Evolutionary conservation across 805 yeast genomes (phyloP), one percentile per base, ranked within the genome.

Genomic region (Saccharomycopsis amapae): DNA sequence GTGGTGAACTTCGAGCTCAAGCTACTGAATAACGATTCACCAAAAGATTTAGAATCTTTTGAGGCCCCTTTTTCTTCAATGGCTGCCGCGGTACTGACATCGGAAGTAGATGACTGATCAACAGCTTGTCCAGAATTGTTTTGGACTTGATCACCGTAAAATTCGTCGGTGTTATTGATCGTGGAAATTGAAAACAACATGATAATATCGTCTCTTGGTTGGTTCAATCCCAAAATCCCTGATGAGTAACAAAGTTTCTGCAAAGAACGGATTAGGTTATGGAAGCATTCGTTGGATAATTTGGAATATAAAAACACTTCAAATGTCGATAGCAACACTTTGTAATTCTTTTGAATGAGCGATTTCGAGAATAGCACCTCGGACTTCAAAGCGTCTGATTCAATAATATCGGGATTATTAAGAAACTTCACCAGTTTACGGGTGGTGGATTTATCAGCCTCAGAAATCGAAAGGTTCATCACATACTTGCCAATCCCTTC

Each of bases 241-340:
- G 89, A 73, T 0, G 89, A 78, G 58, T 87, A 96, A 5, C 95
- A 78, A 40, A 85, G 68, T 52, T 81, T 80, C 59, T 90, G 97
- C 5, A 85, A 69, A 0, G 94, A 74, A 33, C 95, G 67, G 2
- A 88, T 76, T 2, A 81, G 57, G 7, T 68, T 63, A 46, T 83
- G 83, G 60, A 85, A 89, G 18, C 78, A 57, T 15, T 84, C 90
- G 45, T 72, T 69, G 55, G 87, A 95, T 56, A 85, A 62, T 4
- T 83, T 68, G 0, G 88, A 76, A 54, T 78, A 78, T 5, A 90
- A 58, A 43, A 76, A 79, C 2, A 69, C 66, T 7, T 72, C 63
- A 39, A 72, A 74, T 24, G 75, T 62, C 2, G 65, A 60, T 19
- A 76, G 63, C 1, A 81, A 53, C 1, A 63, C 56, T 19, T 59